phyloP scores from a whole-genome alignment of 495 filamentous ascomycete species.

The Thermochaetoides thermophila region DNA sequence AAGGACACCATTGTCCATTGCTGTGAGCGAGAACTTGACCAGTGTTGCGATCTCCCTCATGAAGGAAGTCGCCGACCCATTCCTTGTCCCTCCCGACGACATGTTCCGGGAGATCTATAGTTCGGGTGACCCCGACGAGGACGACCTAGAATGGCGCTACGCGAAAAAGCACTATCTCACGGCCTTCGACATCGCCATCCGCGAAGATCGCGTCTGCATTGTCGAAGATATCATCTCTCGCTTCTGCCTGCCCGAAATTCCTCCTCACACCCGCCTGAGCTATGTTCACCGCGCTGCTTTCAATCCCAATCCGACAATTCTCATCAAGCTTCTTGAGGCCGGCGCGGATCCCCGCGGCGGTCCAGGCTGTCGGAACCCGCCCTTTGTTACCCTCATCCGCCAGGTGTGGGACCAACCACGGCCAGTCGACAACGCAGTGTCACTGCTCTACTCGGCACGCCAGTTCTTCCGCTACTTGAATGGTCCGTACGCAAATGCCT shows the following conservation, averaged over 20 bases:
- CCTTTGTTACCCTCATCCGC: slow-evolving; percentile 6
- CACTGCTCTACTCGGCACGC: slow-evolving; percentile 5
- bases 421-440: slow-evolving; percentile 1
- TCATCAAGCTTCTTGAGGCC: slow-evolving; percentile 9
- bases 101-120: slow-evolving; percentile 5
- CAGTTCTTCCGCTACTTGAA: slow-evolving; percentile 4
- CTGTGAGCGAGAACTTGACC: slow-evolving; percentile 7
- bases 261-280: slow-evolving; percentile 1
- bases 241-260: slow-evolving; percentile 9
- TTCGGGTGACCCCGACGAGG: slow-evolving; percentile 3
- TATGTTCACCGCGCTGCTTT: slow-evolving; percentile 12
- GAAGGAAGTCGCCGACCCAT: slow-evolving; percentile 15
- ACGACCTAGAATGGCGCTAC: slow-evolving; percentile 8
- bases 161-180: slow-evolving; percentile 8
- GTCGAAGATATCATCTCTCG: slow-evolving; percentile 11
- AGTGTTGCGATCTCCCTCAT: slow-evolving; percentile 7
- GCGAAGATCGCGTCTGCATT: slow-evolving; percentile 9
- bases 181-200: slow-evolving; percentile 15
- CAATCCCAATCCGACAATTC: slow-evolving; percentile 10
- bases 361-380: slow-evolving; percentile 2
- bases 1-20: slow-evolving; percentile 13
- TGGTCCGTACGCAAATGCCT: neutral
- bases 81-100: slow-evolving; percentile 11
- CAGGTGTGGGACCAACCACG: slow-evolving; percentile 8
- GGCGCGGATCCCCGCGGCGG: slow-evolving; percentile 8